phyloP scores from a whole-genome alignment of 1,139 yeast species.

The Candida smagusa region DNA sequence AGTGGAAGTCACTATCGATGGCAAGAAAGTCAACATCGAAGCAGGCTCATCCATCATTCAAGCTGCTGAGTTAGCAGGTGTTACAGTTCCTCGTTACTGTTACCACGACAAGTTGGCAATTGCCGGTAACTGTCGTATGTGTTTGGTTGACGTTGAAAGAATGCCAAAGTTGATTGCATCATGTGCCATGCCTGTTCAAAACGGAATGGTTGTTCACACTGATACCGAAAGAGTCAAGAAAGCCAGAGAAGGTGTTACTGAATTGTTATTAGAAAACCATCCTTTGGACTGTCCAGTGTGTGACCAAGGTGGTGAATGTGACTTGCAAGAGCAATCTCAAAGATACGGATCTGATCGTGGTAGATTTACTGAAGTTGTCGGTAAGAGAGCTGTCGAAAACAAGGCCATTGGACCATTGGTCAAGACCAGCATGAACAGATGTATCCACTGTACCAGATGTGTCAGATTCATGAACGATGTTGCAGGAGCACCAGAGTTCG shows the following conservation, averaged over 20 bases:
- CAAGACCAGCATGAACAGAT: constrained; percentile 89
- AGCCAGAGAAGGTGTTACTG: constrained; percentile 90
- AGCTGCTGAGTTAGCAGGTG: constrained; percentile 92
- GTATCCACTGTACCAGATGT: constrained; percentile 92
- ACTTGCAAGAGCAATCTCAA: constrained; percentile 82
- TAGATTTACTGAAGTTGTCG: constrained; percentile 74
- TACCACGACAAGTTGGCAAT: constrained; percentile 87
- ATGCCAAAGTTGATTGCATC: constrained; percentile 90
- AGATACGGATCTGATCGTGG: constrained; percentile 88
- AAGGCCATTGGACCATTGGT: constrained; percentile 88
- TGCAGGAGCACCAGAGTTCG: constrained; percentile 91
- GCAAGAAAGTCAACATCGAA: constrained; percentile 71
- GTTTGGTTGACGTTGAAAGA: constrained; percentile 85
- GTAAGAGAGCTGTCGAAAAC: constrained; percentile 89
- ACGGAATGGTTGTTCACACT: constrained; percentile 86
- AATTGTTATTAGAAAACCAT: constrained; percentile 83
- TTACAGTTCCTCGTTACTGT: constrained; percentile 83
- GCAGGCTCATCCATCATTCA: constrained; percentile 88
- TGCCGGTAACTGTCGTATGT: constrained; percentile 97
- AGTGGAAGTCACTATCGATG: constrained; percentile 76
- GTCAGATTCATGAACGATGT: constrained; percentile 87
- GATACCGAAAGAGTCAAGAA: constrained; percentile 76
- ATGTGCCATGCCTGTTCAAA: constrained; percentile 87
- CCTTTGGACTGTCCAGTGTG: constrained; percentile 92
- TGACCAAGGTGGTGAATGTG: constrained; percentile 96